Conservation (phyloP, 2,329 filamentous ascomycete genomes). For the Coniochaeta ligniaria region DNA sequence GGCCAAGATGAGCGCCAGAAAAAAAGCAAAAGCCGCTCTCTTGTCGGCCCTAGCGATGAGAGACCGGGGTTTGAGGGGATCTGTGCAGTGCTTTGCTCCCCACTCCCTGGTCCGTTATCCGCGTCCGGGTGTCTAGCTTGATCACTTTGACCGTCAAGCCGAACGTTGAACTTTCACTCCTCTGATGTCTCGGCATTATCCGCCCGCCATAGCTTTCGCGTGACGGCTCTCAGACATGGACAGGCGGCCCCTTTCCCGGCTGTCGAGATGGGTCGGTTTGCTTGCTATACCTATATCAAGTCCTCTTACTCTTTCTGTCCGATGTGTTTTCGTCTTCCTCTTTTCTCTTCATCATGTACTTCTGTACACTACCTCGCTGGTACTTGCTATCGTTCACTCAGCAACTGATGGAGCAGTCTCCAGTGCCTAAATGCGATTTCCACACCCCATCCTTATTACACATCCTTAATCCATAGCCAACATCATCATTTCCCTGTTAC, state of each 20-base stretch:
- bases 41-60: neutral
- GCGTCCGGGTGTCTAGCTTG: slow-evolving; percentile 4
- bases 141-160: slow-evolving; percentile 10
- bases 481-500: slow-evolving; percentile 1
- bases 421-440: slow-evolving; percentile 17
- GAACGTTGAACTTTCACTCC: slow-evolving; percentile 1
- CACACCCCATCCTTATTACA: slow-evolving; percentile 9
- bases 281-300: neutral
- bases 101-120: neutral
- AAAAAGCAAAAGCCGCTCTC: neutral
- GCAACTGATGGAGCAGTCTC: slow-evolving; percentile 14
- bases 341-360: neutral
- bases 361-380: slow-evolving; percentile 3
- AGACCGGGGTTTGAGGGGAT: slow-evolving; percentile 5
- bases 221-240: slow-evolving; percentile 1
- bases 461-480: neutral
- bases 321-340: neutral
- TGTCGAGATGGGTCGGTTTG: neutral
- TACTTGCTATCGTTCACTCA: slow-evolving; percentile 13
- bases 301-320: neutral
- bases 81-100: slow-evolving; percentile 6
- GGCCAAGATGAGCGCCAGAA: slow-evolving; percentile 12
- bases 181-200: neutral
- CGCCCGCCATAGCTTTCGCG: neutral
- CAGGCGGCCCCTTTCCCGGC: neutral